Conservation (phyloP, 2,329 filamentous ascomycete species). For the Epichloe coenophiala region DNA sequence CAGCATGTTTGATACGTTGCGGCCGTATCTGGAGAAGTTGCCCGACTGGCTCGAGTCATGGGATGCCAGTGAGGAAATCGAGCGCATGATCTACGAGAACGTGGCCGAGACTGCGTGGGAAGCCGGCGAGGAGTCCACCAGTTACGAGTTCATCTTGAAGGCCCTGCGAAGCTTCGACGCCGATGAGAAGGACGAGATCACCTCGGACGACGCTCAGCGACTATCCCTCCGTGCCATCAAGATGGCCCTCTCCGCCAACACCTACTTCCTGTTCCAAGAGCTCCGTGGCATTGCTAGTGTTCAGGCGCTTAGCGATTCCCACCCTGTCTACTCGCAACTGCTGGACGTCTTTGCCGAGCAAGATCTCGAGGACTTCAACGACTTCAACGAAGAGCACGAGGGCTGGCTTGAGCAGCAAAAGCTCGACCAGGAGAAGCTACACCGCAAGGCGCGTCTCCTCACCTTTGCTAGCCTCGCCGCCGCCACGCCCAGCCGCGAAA, state of each 20-base stretch:
- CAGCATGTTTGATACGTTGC: constrained; percentile 69
- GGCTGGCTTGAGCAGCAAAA: constrained; percentile 69
- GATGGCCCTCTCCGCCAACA: constrained; percentile 37
- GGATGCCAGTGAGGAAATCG: constrained; percentile 69
- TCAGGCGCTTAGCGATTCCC: constrained; percentile 73
- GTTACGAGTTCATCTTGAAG: constrained; percentile 55
- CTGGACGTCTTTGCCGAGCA: constrained; percentile 93
- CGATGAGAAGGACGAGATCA: constrained; percentile 38
- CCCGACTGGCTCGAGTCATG: constrained; percentile 72
- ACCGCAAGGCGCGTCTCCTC: constrained; percentile 92
- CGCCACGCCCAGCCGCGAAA: constrained; percentile 67
- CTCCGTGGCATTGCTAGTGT: constrained; percentile 71
- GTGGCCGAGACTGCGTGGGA: constrained; percentile 71
- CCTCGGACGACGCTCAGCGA: constrained; percentile 46
- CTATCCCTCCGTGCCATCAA: constrained; percentile 44
- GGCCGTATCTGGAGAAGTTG: constrained; percentile 70
- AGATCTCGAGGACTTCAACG: constrained; percentile 86
- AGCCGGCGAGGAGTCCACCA: constrained; percentile 55
- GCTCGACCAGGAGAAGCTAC: constrained; percentile 58
- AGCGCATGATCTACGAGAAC: constrained; percentile 72
- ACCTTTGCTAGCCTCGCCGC: constrained; percentile 86
- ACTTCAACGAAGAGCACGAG: constrained; percentile 85
- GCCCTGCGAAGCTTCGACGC: constrained; percentile 47
- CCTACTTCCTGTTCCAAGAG: constrained; percentile 61
- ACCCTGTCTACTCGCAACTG: constrained; percentile 77